A percentile compares a stretch with the other conserved stretches of the same genome.
phyloP scores from a whole-genome alignment of 768 basidiomycete genomes.

The Hysterangium stoloniferum region DNA sequence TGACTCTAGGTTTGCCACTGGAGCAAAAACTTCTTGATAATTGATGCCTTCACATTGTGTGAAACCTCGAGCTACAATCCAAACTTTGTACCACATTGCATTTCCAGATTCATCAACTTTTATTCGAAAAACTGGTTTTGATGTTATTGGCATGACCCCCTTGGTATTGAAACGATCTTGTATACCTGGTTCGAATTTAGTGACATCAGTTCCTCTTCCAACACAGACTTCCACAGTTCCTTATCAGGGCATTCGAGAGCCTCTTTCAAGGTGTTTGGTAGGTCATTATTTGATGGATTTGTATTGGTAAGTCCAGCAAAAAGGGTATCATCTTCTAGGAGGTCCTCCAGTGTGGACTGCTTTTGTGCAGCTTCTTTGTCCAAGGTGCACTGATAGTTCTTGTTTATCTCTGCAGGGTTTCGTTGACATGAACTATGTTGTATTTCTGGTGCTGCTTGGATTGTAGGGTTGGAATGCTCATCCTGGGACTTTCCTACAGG shows the following conservation, averaged over 20 bases:
- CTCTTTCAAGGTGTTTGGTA: background rate
- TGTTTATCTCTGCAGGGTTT: background rate
- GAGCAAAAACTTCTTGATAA: slow-evolving; percentile 16
- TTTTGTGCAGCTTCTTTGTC: background rate
- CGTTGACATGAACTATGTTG: background rate
- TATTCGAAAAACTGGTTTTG: no score
- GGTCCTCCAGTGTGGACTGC: background rate
- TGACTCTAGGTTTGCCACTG: slow-evolving; percentile 9
- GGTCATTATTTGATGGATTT: background rate
- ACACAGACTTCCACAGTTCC: background rate
- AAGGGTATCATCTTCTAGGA: background rate
- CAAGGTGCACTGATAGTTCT: background rate
- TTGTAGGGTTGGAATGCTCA: background rate
- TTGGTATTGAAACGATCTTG: slow-evolving; percentile 14
- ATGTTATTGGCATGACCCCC: slow-evolving; percentile 16
- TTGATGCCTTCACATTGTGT: no score
- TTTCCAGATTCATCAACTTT: no score
- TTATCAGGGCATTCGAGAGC: background rate
- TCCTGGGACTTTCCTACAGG: background rate
- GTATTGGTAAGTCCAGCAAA: background rate
- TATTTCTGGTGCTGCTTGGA: background rate
- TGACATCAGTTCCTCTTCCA: background rate
- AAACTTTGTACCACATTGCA: no score
- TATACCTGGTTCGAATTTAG: slow-evolving; percentile 14
- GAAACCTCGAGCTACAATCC: no score